Base-by-base conservation (phyloP, 164 flowering plant genomes). In the Platanus orientalis region DNA sequence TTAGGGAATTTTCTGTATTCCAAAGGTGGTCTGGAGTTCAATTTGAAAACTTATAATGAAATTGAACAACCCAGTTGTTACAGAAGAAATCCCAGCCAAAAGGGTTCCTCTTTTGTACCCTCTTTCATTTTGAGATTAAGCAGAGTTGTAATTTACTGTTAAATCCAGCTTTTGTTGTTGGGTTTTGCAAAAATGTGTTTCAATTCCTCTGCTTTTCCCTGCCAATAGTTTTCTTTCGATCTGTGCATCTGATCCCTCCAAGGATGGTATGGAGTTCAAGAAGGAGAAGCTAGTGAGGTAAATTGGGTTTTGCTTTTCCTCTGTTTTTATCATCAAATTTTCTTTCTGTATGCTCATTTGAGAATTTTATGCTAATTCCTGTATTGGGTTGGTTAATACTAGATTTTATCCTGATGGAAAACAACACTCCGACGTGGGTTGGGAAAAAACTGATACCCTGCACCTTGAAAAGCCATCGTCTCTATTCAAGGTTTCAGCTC, bases 371-470 rank as follows among this genome's bases (percentile, higher is more conserved):
- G 29, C 17, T 34, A 54, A 60, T 24, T 58, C 39, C 6, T 23
- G 60, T 53, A 29, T 39, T 60, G 49, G 62, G 7, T 20, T 70
- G 21, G 12, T 40, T 24, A 11, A 4, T 25, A 32, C 19, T 67
- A 90, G 96, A 82, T 90, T 87, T 74, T 79, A 76, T 67, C 67
- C 81, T 60, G 84, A 79, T 72, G 84, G 75, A 24, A 79, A 77
- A 60, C 74, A 73, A 52, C 59, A 45, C 12, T 74, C 71, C 21
- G 76, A 69, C 54, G 17, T 75, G n/a, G 26, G 49, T 2, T 76
- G 82, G 82, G 80, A 69, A 44, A 74, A 57, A 57, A 51, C 21
- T 36, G 75, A 75, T 17, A 54, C 80, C 32, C 56, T 64, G 16
- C 42, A 27, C 25, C 53, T 63, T 29, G 80, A 73, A 48, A 80